phyloP scores from a whole-genome alignment of 805 yeast species.

The Henningerozyma blattae region DNA sequence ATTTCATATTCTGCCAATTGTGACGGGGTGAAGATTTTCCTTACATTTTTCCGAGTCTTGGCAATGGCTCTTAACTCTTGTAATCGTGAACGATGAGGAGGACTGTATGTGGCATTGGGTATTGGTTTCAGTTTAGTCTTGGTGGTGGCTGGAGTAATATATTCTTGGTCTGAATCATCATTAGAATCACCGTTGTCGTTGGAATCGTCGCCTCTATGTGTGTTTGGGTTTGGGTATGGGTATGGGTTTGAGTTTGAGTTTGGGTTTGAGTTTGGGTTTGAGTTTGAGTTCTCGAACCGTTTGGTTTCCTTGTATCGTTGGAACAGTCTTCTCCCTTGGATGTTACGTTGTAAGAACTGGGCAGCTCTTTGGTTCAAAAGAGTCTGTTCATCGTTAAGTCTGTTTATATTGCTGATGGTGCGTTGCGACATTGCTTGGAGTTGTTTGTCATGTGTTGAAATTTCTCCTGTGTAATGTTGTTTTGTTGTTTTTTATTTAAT shows the following conservation, averaged over 20 bases:
- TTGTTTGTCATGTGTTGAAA: too few relatives aligned
- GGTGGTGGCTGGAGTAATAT: slow-evolving; percentile 4
- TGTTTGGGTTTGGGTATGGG: neutral
- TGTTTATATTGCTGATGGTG: neutral
- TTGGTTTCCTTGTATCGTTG: neutral
- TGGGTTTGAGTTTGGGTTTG: neutral
- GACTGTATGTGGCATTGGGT: too few relatives aligned
- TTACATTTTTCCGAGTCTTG: slow-evolving; percentile 26
- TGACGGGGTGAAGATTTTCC: slow-evolving; percentile 49
- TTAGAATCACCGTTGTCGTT: too few relatives aligned
- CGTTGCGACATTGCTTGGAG: neutral
- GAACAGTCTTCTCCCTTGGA: slow-evolving; percentile 1
- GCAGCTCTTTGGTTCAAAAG: neutral
- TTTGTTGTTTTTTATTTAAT: too few relatives aligned
- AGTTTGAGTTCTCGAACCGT: neutral
- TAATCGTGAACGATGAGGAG: neutral
- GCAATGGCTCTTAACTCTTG: neutral
- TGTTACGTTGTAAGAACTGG: slow-evolving; percentile 1
- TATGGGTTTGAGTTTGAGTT: neutral
- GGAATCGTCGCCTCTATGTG: neutral
- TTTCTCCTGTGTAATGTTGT: too few relatives aligned
- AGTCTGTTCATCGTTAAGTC: too few relatives aligned
- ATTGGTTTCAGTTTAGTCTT: slow-evolving; percentile 3
- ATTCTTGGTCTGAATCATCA: too few relatives aligned
- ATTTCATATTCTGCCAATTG: slow-evolving; percentile 58